phyloP scores from a whole-genome alignment of 257 asterid genomes.

The Jasminum sambac region DNA sequence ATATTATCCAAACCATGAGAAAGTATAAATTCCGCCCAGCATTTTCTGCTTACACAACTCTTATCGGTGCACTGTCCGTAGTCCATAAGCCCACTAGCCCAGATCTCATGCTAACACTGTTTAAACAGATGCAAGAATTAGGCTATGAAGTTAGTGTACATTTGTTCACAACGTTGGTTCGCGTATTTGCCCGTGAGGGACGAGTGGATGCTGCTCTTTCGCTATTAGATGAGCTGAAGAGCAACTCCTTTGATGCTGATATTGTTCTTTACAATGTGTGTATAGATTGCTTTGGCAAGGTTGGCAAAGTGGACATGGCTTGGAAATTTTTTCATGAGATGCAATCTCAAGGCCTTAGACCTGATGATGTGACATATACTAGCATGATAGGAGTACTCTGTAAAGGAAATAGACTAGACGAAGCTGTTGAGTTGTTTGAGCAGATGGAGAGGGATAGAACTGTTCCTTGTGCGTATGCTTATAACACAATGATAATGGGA shows the following conservation, averaged over 20 bases:
- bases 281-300: constrained; percentile 88
- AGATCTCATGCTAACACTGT: constrained; percentile 76
- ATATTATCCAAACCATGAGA: constrained; percentile 77
- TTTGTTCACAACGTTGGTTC: constrained; percentile 79
- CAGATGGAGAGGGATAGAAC: constrained; percentile 69
- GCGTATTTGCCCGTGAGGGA: constrained; percentile 82
- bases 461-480: constrained; percentile 95
- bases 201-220: constrained; percentile 86
- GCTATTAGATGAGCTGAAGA: constrained; percentile 82
- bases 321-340: constrained; percentile 96
- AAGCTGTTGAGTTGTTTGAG: constrained; percentile 86
- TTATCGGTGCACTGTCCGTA: constrained; percentile 76
- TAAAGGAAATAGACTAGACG: constrained; percentile 58
- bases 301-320: constrained; percentile 89
- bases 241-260: constrained; percentile 71
- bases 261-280: constrained; percentile 92
- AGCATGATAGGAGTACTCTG: constrained; percentile 94
- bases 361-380: constrained; percentile 88
- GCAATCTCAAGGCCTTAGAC: constrained; percentile 58
- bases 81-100: constrained; percentile 55
- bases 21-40: constrained; percentile 82
- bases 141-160: constrained; percentile 89
- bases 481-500: constrained; percentile 97
- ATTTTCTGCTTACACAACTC: constrained; percentile 90
- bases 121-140: constrained; percentile 84